Percentiles rank a stretch among this genome's conserved stretches.
phyloP scores from a whole-genome alignment of 192 early-diverging fungal genomes.

The Coemansia sp. region DNA sequence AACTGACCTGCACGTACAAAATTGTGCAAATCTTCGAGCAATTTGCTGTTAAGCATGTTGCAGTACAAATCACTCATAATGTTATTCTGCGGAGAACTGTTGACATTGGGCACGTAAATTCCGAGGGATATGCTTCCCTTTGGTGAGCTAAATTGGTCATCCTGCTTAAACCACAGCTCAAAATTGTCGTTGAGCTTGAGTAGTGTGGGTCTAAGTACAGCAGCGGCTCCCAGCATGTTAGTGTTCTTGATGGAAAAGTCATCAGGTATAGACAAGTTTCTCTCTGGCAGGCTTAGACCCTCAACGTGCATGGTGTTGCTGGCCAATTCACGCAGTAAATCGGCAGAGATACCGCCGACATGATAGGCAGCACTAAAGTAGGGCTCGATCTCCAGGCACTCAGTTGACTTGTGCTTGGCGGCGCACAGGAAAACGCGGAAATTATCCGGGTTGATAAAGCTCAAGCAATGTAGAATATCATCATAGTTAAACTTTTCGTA shows the following conservation, averaged over 20 bases:
- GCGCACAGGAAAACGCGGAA: slow-evolving; percentile 52
- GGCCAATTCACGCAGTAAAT: neutral
- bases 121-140: slow-evolving; percentile 54
- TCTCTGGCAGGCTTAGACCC: slow-evolving; percentile 4
- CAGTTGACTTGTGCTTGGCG: slow-evolving; percentile 16
- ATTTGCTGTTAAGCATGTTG: slow-evolving; percentile 79
- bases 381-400: slow-evolving; percentile 53
- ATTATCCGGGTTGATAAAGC: slow-evolving; percentile 58
- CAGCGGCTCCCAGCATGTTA: neutral
- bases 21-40: no score
- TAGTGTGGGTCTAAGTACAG: slow-evolving; percentile 8
- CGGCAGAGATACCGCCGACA: slow-evolving; percentile 16
- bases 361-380: slow-evolving; percentile 82
- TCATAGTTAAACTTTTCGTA: slow-evolving; percentile 62
- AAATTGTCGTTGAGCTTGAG: slow-evolving; percentile 7
- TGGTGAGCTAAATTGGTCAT: slow-evolving; percentile 83
- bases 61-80: neutral
- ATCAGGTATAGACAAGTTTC: slow-evolving; percentile 22
- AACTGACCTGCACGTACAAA: neutral
- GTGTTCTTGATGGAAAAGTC: slow-evolving; percentile 14
- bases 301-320: neutral
- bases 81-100: neutral
- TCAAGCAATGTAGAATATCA: slow-evolving; percentile 58
- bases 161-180: slow-evolving; percentile 90
- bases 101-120: neutral